phyloP scores from a whole-genome alignment of 768 basidiomycete genomes.

The Trametes punicea region DNA sequence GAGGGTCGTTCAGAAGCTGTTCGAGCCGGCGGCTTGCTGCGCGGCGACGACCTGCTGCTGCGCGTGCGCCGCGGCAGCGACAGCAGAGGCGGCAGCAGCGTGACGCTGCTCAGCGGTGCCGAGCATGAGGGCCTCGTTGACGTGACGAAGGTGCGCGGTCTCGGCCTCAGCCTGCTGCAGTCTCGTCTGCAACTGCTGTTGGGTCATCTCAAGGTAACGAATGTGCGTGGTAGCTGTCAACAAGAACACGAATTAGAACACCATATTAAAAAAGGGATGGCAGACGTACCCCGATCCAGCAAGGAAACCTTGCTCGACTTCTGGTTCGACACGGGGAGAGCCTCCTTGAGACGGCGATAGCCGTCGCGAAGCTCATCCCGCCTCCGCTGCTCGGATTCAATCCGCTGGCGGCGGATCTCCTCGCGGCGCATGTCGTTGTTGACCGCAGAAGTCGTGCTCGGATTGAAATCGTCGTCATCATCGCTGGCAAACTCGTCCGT shows the following conservation, averaged over 20 bases:
- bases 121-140: conserved; percentile 89
- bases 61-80: conserved; percentile 44
- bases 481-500: conserved; percentile 64
- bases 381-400: conserved; percentile 90
- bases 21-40: conserved; percentile 39
- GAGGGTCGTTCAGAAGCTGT: conserved; percentile 24
- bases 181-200: conserved; percentile 69
- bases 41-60: conserved; percentile 37
- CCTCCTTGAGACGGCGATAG: conserved; percentile 87
- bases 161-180: conserved; percentile 78
- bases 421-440: conserved; percentile 74
- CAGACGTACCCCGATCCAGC: conserved; percentile 70
- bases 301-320: conserved; percentile 91
- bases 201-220: conserved; percentile 80
- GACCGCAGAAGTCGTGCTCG: conserved; percentile 39
- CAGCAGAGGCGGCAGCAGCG: conserved; percentile 54
- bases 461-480: conserved; percentile 74
- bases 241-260: neutral
- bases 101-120: conserved; percentile 73
- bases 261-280: neutral
- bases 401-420: conserved; percentile 87
- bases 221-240: conserved; percentile 76
- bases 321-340: conserved; percentile 86
- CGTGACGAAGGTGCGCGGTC: conserved; percentile 72
- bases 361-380: conserved; percentile 92